A percentile compares a stretch with the other conserved stretches of the same genome.
phyloP scores from a whole-genome alignment of 2,329 filamentous ascomycete genomes.

The Aspergillus chevalieri region DNA sequence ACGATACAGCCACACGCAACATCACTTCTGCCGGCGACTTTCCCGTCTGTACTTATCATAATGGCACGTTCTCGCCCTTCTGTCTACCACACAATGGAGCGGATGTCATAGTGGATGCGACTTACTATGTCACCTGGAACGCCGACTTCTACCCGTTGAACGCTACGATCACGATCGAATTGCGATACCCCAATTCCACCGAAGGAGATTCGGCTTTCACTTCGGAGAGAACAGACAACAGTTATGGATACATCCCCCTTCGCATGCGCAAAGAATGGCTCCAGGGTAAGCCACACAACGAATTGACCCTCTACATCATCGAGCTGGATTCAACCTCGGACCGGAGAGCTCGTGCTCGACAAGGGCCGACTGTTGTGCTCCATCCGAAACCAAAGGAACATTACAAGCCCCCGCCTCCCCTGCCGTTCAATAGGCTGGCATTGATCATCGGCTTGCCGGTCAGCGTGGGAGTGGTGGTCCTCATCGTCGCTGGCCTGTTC shows the following conservation, averaged over 20 bases:
- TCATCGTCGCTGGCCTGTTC: slow-evolving; percentile 33
- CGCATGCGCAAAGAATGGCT: slow-evolving; percentile 37
- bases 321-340: slow-evolving; percentile 23
- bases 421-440: slow-evolving; percentile 26
- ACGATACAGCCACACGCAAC: neutral
- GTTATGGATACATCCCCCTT: slow-evolving; percentile 34
- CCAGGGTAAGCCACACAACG: slow-evolving; percentile 30
- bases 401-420: slow-evolving; percentile 26
- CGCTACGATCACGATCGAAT: slow-evolving; percentile 25
- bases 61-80: slow-evolving; percentile 22
- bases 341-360: slow-evolving; percentile 18
- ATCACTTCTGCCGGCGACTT: slow-evolving; percentile 19
- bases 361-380: slow-evolving; percentile 34
- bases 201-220: slow-evolving; percentile 30
- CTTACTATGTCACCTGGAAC: slow-evolving; percentile 37
- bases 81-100: slow-evolving; percentile 30
- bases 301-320: slow-evolving; percentile 33
- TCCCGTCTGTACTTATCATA: slow-evolving; percentile 23
- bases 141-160: slow-evolving; percentile 26
- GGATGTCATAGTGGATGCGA: slow-evolving; percentile 30
- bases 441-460: slow-evolving; percentile 40
- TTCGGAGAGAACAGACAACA: slow-evolving; percentile 30
- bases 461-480: slow-evolving; percentile 29
- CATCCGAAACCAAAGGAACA: slow-evolving; percentile 29
- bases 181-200: slow-evolving; percentile 30